Evolutionary conservation across 805 yeast species (phyloP).

Genomic region (Kuraishia piskuri): DNA sequence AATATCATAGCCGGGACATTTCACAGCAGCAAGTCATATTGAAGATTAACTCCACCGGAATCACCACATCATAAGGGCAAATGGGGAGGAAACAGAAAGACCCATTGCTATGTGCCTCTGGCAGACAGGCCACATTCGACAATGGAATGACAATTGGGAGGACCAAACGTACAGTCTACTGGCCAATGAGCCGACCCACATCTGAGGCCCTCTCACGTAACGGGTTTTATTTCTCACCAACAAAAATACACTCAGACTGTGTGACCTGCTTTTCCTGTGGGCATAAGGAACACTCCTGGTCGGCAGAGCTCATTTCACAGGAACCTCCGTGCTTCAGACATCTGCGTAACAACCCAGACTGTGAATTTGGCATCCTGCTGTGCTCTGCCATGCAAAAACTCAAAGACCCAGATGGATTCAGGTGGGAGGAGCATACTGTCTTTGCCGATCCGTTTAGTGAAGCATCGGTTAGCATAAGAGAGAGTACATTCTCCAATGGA

Average conservation of each 20-base stretch:
- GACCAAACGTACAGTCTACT: constrained; percentile 14
- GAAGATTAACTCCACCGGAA: not conserved
- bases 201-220: constrained; percentile 32
- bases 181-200: constrained; percentile 24
- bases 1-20: too few relatives aligned
- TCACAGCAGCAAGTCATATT: too few relatives aligned
- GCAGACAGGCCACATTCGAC: constrained; percentile 4
- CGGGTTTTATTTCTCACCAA: constrained; percentile 56
- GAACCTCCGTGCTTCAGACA: constrained; percentile 15
- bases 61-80: not conserved
- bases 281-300: constrained; percentile 52
- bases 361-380: constrained; percentile 14
- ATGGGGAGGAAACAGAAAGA: not conserved
- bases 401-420: constrained; percentile 7
- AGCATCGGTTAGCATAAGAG: constrained; percentile 24
- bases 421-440: constrained; percentile 12
- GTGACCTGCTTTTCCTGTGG: constrained; percentile 54
- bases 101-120: not conserved
- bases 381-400: constrained; percentile 9
- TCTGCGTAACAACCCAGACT: constrained; percentile 17
- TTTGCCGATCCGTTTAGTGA: constrained; percentile 27
- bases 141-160: constrained; percentile 14
- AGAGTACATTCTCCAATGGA: constrained; percentile 27
- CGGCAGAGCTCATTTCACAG: constrained; percentile 1
- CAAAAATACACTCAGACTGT: constrained; percentile 34